Conservation (phyloP, 331 rosid species). For the Spiraea crenata region DNA sequence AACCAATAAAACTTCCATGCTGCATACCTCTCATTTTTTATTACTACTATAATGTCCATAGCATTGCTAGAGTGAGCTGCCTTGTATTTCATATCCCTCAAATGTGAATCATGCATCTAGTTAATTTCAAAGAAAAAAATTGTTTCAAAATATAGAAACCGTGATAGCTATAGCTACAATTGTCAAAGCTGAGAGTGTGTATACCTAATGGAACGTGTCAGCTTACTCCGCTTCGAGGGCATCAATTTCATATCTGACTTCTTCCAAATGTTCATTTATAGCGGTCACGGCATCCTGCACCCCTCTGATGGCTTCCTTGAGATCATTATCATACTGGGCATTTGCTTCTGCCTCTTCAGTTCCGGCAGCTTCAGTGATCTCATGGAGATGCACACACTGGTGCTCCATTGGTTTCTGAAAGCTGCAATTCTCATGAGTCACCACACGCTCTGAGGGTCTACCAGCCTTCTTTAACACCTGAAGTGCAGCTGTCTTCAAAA, state of each 20-base stretch:
- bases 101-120: not conserved
- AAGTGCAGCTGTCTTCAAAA: constrained; percentile 67
- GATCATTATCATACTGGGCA: constrained; percentile 80
- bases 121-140: not conserved
- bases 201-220: constrained; percentile 10
- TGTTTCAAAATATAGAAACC: not conserved
- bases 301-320: constrained; percentile 85
- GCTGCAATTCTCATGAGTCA: constrained; percentile 82
- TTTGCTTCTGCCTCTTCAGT: constrained; percentile 92
- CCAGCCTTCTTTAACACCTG: constrained; percentile 84
- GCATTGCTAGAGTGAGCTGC: not conserved
- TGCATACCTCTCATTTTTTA: not conserved
- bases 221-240: constrained; percentile 64
- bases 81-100: not conserved
- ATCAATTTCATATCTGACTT: constrained; percentile 91
- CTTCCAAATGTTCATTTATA: constrained; percentile 84
- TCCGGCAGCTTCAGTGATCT: constrained; percentile 79
- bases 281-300: constrained; percentile 81
- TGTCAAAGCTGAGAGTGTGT: not conserved
- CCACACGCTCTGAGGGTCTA: constrained; percentile 73
- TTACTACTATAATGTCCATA: not conserved
- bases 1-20: not conserved
- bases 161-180: not conserved
- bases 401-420: constrained; percentile 61
- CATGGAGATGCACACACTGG: constrained; percentile 71